Percentiles rank a stretch among this genome's conserved stretches.
Conservation (phyloP, 140 eudicot species). For the Flaveria floridana region DNA sequence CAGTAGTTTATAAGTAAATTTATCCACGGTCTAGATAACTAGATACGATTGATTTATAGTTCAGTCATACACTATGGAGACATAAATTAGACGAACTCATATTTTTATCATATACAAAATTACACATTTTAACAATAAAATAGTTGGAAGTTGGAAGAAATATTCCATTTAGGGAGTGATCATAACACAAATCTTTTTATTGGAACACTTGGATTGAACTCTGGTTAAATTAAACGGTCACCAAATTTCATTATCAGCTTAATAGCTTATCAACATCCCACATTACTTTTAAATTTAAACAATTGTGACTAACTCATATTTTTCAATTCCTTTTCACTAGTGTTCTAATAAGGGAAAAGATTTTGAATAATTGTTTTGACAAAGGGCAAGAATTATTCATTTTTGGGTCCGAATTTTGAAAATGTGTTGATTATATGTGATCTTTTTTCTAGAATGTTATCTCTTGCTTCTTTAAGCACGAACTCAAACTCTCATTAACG, state of each 20-base stretch:
- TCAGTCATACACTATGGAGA: too few species aligned
- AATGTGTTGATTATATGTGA: not conserved
- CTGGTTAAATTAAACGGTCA: not conserved
- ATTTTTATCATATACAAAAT: too few species aligned
- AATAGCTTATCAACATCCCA: not conserved
- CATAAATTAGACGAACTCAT: too few species aligned
- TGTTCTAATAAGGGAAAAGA: not conserved
- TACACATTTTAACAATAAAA: too few species aligned
- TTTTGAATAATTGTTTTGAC: not conserved
- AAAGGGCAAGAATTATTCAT: not conserved
- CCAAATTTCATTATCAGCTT: not conserved
- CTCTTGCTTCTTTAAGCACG: not conserved
- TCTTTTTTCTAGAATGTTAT: not conserved
- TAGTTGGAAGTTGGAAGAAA: not conserved
- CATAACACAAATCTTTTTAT: not conserved
- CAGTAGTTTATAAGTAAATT: not conserved
- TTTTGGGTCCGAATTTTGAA: not conserved
- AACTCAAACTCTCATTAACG: too few species aligned
- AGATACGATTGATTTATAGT: too few species aligned
- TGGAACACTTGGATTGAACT: not conserved
- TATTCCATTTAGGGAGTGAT: not conserved
- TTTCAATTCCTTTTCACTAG: not conserved
- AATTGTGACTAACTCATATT: not conserved
- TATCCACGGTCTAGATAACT: too few species aligned
- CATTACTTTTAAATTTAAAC: not conserved